Conservation (phyloP, 805 yeast genomes). For the Starmerella sp. region DNA sequence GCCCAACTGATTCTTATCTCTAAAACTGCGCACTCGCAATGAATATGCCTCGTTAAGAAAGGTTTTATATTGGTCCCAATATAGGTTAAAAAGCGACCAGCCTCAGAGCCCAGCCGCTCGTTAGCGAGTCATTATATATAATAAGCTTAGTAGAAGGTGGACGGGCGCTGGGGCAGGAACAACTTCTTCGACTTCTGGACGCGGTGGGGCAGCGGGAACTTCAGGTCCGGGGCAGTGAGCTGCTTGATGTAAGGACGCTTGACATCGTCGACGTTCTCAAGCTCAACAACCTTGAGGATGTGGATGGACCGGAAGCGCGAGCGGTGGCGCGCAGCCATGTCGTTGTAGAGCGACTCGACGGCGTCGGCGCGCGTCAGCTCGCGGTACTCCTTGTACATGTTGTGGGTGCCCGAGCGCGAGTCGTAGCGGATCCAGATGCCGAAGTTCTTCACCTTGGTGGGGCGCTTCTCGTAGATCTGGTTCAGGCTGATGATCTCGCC, state of each 20-base stretch:
- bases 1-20: too few species aligned
- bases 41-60: too few species aligned
- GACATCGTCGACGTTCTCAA: slow-evolving; percentile 94
- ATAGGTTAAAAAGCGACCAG: not conserved
- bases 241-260: slow-evolving; percentile 99
- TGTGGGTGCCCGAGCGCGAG: slow-evolving; percentile 99
- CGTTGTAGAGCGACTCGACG: slow-evolving; percentile 96
- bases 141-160: slow-evolving; percentile 80
- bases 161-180: slow-evolving; percentile 86
- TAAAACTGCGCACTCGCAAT: too few species aligned
- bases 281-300: slow-evolving; percentile 98
- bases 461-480: slow-evolving; percentile 85
- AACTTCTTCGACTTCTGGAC: slow-evolving; percentile 79
- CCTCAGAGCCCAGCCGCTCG: not conserved
- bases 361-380: slow-evolving; percentile 99
- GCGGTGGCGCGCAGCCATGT: slow-evolving; percentile 99
- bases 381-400: slow-evolving; percentile 99
- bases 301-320: slow-evolving; percentile 99
- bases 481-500: slow-evolving; percentile 97
- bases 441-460: slow-evolving; percentile 98
- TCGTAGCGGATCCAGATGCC: slow-evolving; percentile 99
- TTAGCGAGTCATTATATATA: slow-evolving; percentile 10
- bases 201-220: slow-evolving; percentile 99
- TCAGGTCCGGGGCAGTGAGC: slow-evolving; percentile 86
- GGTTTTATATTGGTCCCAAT: not conserved